Conservation (phyloP, 495 filamentous ascomycete species). For the Parathielavia appendiculata region DNA sequence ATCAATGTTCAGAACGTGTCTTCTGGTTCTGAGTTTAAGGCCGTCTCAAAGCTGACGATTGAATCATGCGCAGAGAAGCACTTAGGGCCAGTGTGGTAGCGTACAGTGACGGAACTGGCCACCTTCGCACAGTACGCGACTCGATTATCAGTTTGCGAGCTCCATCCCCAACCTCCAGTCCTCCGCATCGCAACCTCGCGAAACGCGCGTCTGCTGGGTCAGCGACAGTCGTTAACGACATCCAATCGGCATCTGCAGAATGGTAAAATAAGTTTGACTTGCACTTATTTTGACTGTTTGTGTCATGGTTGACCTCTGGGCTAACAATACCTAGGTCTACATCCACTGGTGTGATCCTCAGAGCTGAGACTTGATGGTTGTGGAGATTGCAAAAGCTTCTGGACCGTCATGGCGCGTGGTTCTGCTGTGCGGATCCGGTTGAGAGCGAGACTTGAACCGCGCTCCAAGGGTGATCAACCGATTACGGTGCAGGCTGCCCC, state of each 20-base stretch:
- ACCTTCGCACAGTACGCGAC: conserved; percentile 21
- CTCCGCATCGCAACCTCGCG: conserved; percentile 20
- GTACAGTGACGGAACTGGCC: not conserved
- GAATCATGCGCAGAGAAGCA: not conserved
- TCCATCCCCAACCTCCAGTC: conserved; percentile 10
- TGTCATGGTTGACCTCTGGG: not conserved
- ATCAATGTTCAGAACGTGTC: no score
- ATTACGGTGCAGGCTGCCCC: conserved; percentile 19
- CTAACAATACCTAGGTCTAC: conserved; percentile 16
- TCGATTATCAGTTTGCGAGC: conserved; percentile 1
- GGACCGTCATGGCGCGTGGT: conserved; percentile 16
- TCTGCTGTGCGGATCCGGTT: conserved; percentile 23
- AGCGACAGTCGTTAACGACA: conserved; percentile 5
- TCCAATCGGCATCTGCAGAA: not conserved
- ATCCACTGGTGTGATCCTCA: not conserved
- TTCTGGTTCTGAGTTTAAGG: no score
- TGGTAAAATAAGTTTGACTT: conserved; percentile 7
- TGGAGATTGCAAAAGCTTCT: conserved; percentile 14
- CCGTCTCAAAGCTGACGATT: not conserved
- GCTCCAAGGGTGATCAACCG: conserved; percentile 24
- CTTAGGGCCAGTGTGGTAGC: not conserved
- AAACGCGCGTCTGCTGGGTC: conserved; percentile 6
- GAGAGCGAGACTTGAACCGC: conserved; percentile 18
- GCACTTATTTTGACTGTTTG: not conserved
- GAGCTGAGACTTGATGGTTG: not conserved